Percentiles rank a stretch among this genome's conserved stretches.
These are phyloP conservation scores for Eucalyptus pauciflora DNA, from an alignment of 345 rosid genomes.

Conservation along the genomic window DNA sequence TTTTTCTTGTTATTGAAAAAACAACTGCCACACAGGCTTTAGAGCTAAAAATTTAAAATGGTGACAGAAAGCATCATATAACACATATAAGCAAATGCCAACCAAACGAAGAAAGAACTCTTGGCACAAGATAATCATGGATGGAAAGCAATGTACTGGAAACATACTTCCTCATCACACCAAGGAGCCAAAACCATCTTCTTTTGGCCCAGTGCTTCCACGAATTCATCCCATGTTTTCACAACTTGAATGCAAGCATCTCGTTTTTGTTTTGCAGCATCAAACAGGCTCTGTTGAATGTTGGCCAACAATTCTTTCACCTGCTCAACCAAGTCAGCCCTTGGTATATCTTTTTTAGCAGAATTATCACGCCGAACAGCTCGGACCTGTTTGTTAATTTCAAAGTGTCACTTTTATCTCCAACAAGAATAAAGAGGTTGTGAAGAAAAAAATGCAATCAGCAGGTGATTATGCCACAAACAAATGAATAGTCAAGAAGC, in stretches of 20 bases:
- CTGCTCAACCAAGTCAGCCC: constrained; percentile 45
- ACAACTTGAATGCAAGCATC: constrained; percentile 61
- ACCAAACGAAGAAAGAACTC: background rate
- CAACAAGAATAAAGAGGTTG: background rate
- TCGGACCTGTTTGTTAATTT: constrained; percentile 41
- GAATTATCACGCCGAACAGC: constrained; percentile 83
- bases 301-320: constrained; percentile 43
- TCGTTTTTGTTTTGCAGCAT: constrained; percentile 57
- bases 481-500: background rate
- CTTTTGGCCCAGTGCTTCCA: constrained; percentile 60
- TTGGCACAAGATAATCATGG: background rate
- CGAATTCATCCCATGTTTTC: constrained; percentile 83
- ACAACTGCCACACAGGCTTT: background rate
- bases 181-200: constrained; percentile 95
- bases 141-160: background rate
- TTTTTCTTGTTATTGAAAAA: background rate
- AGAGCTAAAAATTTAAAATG: background rate
- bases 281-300: constrained; percentile 62
- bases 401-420: background rate
- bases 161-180: constrained; percentile 87
- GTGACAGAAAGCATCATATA: background rate
- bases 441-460: background rate
- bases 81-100: background rate
- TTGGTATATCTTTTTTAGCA: constrained; percentile 54
- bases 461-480: background rate